phyloP scores from a whole-genome alignment of 106 monocot species.

The Acorus calamus region DNA sequence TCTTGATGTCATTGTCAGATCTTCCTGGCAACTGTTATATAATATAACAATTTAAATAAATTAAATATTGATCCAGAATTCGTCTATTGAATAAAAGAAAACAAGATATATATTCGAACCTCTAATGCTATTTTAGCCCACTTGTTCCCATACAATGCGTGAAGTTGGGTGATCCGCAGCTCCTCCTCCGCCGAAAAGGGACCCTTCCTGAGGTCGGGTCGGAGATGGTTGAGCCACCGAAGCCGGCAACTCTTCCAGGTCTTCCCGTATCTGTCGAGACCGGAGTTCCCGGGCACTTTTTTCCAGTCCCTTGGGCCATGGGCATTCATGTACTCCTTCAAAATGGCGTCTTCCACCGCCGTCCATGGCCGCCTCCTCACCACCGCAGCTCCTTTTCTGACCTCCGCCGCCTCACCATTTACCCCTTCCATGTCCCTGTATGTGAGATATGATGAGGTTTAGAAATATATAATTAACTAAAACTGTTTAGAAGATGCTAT shows the following conservation, averaged over 20 bases:
- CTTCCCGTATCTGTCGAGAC: constrained; percentile 56
- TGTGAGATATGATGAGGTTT: too few species aligned
- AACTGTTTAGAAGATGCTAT: too few species aligned
- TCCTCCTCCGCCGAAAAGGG: constrained; percentile 61
- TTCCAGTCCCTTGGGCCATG: constrained; percentile 68
- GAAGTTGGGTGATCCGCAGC: constrained; percentile 49
- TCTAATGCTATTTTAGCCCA: constrained; percentile 76
- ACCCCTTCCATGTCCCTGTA: too few species aligned
- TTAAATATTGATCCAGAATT: too few species aligned
- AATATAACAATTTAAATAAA: too few species aligned
- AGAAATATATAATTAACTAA: too few species aligned
- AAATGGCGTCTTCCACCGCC: constrained; percentile 57
- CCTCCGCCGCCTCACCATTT: too few species aligned
- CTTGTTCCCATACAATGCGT: constrained; percentile 63
- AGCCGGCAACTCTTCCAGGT: constrained; percentile 43
- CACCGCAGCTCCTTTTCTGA: too few species aligned
- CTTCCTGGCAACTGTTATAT: too few species aligned
- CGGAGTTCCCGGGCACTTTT: constrained; percentile 45
- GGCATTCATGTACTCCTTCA: constrained; percentile 37
- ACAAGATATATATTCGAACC: constrained; percentile 7
- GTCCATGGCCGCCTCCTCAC: constrained; percentile 57
- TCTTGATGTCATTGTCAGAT: too few species aligned
- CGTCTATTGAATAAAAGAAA: too few species aligned
- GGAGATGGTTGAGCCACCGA: constrained; percentile 63
- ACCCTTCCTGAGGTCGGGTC: constrained; percentile 61